Conservation (phyloP, 1,139 yeast species). For the Taphrina flavorubra region DNA sequence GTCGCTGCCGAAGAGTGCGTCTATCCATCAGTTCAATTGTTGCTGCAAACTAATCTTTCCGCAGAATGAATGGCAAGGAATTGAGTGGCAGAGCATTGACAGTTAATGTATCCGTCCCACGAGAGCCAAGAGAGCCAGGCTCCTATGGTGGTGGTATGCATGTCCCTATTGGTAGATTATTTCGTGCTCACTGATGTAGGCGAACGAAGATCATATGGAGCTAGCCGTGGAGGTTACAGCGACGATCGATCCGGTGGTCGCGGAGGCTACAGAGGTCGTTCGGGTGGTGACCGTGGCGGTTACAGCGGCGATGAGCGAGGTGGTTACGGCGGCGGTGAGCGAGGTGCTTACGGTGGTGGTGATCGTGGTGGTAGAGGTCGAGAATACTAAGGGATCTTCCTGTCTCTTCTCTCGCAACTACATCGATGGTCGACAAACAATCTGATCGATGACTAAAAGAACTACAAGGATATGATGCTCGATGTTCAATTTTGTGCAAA, state of each 20-base stretch:
- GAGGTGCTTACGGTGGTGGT: conserved; percentile 28
- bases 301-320: conserved; percentile 16
- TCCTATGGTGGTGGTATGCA: conserved; percentile 54
- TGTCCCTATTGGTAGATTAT: background rate
- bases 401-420: background rate
- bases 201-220: conserved; percentile 17
- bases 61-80: conserved; percentile 29
- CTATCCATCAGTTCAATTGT: background rate
- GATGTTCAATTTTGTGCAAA: background rate
- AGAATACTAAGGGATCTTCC: background rate
- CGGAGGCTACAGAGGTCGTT: conserved; percentile 29
- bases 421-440: background rate
- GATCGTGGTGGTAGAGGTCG: conserved; percentile 28
- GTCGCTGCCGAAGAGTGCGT: conserved; percentile 56
- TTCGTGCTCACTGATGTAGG: background rate
- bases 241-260: conserved; percentile 28
- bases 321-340: conserved; percentile 12
- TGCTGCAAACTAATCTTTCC: background rate
- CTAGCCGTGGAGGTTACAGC: conserved; percentile 18
- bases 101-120: conserved; percentile 74
- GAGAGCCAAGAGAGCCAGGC: conserved; percentile 60
- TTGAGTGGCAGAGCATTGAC: conserved; percentile 14
- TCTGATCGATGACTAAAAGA: background rate
- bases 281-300: conserved; percentile 37
- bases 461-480: background rate